Conservation (phyloP, 2,329 filamentous ascomycete genomes). For the Hypoxylon sp. region DNA sequence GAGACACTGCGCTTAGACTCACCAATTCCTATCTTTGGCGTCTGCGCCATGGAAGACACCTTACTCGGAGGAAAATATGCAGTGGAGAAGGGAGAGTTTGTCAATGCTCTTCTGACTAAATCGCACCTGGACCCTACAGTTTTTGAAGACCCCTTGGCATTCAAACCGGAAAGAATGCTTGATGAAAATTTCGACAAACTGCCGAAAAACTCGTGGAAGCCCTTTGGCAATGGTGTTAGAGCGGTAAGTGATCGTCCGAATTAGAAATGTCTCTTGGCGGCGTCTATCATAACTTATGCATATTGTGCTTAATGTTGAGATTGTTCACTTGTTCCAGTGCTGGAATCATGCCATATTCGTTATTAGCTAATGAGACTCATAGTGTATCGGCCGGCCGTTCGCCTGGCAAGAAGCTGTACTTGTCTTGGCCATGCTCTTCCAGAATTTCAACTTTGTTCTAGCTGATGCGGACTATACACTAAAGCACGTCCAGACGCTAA, state of each 20-base stretch:
- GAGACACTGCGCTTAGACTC: constrained; percentile 68
- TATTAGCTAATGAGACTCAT: background rate
- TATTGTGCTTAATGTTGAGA: background rate
- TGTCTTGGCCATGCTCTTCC: constrained; percentile 70
- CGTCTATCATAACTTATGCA: background rate
- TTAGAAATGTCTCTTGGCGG: no score
- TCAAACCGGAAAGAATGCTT: constrained; percentile 74
- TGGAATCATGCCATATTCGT: background rate
- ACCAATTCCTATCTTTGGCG: constrained; percentile 65
- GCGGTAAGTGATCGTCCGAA: constrained; percentile 46
- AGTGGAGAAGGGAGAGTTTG: constrained; percentile 61
- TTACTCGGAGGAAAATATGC: constrained; percentile 69
- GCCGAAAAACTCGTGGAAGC: constrained; percentile 63
- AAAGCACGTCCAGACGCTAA: constrained; percentile 69
- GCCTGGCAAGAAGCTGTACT: constrained; percentile 69
- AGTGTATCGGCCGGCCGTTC: constrained; percentile 68
- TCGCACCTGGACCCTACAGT: constrained; percentile 70
- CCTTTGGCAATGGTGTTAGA: constrained; percentile 68
- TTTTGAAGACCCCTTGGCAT: constrained; percentile 71
- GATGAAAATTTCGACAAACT: constrained; percentile 63
- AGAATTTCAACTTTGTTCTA: constrained; percentile 78
- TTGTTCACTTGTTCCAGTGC: background rate
- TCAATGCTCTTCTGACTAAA: constrained; percentile 63
- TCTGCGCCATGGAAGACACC: constrained; percentile 58
- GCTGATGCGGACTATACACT: constrained; percentile 73